Evolutionary conservation across 2,329 filamentous ascomycete genomes (phyloP).

Genomic region (Pseudogymnoascus sp.): DNA sequence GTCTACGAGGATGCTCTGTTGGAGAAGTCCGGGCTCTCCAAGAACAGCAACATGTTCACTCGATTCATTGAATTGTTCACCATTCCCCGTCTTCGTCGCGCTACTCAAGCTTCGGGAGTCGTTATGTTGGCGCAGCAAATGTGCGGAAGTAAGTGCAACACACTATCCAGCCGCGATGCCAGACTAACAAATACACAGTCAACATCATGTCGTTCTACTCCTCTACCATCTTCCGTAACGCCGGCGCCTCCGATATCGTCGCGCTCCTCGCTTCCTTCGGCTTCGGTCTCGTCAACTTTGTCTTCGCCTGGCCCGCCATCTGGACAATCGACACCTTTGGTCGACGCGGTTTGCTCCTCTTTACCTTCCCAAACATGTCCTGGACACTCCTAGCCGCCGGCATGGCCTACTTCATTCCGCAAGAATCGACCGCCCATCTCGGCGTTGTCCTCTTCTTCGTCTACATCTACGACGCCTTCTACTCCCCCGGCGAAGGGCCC

Average conservation of each 20-base stretch:
- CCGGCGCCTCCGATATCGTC: slow-evolving; percentile 45
- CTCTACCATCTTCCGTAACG: slow-evolving; percentile 50
- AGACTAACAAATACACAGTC: slow-evolving; percentile 20
- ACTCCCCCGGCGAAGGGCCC: slow-evolving; percentile 55
- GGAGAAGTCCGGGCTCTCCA: slow-evolving; percentile 32
- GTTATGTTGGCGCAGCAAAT: slow-evolving; percentile 54
- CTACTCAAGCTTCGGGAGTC: slow-evolving; percentile 65
- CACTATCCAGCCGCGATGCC: background rate
- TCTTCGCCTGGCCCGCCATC: slow-evolving; percentile 57
- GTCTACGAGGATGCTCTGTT: slow-evolving; percentile 21
- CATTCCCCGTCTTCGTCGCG: slow-evolving; percentile 59
- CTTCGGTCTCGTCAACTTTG: slow-evolving; percentile 56
- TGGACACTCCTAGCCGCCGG: slow-evolving; percentile 59
- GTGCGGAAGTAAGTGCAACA: slow-evolving; percentile 18
- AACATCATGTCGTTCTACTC: slow-evolving; percentile 74
- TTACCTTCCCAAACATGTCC: slow-evolving; percentile 60
- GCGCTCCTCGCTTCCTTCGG: slow-evolving; percentile 56
- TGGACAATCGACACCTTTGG: slow-evolving; percentile 62
- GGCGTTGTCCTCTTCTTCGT: slow-evolving; percentile 53
- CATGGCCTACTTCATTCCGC: slow-evolving; percentile 44
- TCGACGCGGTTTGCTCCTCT: slow-evolving; percentile 51
- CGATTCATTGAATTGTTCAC: slow-evolving; percentile 61
- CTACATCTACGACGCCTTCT: slow-evolving; percentile 58
- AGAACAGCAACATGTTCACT: slow-evolving; percentile 46
- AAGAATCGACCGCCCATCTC: slow-evolving; percentile 34